A percentile compares a stretch with the other conserved stretches of the same genome.
phyloP scores from a whole-genome alignment of 805 yeast genomes.

The Cyberlindnera xylosilytica region DNA sequence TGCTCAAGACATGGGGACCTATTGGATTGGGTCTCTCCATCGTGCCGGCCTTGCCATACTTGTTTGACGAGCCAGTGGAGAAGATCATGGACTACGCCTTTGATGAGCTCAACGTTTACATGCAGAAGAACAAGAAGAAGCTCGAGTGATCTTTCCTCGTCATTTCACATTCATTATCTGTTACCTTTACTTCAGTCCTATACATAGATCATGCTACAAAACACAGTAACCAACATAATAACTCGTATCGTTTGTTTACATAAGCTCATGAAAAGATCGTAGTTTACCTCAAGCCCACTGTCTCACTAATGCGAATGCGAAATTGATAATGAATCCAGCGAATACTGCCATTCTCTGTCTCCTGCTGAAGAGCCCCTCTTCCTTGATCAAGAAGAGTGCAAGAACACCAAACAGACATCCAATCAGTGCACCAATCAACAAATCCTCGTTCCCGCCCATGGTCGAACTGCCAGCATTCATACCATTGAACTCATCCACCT shows the following conservation, averaged over 20 bases:
- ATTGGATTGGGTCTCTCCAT: slow-evolving; percentile 74
- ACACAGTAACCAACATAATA: not conserved
- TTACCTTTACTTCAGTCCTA: not conserved
- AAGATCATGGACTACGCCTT: slow-evolving; percentile 60
- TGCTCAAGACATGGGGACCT: slow-evolving; percentile 65
- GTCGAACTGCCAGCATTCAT: slow-evolving; percentile 38
- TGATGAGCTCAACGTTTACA: slow-evolving; percentile 41
- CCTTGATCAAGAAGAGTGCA: slow-evolving; percentile 58
- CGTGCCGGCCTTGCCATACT: slow-evolving; percentile 73
- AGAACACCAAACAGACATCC: slow-evolving; percentile 78
- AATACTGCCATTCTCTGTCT: slow-evolving; percentile 65
- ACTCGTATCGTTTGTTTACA: too few species aligned
- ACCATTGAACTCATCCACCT: slow-evolving; percentile 42
- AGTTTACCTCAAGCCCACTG: slow-evolving; percentile 28
- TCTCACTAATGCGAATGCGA: slow-evolving; percentile 60
- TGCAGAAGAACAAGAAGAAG: slow-evolving; percentile 12
- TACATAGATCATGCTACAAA: not conserved
- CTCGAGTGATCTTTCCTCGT: slow-evolving; percentile 9
- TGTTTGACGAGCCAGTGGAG: slow-evolving; percentile 84
- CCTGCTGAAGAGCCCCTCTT: slow-evolving; percentile 58
- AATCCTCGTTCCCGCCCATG: slow-evolving; percentile 56
- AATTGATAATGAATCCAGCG: slow-evolving; percentile 68
- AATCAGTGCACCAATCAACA: slow-evolving; percentile 63
- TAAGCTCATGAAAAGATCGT: too few species aligned
- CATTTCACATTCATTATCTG: too few species aligned